Evolutionary conservation across 371 early-diverging fungal genomes (phyloP).

Genomic region (Mortierella sp.): DNA sequence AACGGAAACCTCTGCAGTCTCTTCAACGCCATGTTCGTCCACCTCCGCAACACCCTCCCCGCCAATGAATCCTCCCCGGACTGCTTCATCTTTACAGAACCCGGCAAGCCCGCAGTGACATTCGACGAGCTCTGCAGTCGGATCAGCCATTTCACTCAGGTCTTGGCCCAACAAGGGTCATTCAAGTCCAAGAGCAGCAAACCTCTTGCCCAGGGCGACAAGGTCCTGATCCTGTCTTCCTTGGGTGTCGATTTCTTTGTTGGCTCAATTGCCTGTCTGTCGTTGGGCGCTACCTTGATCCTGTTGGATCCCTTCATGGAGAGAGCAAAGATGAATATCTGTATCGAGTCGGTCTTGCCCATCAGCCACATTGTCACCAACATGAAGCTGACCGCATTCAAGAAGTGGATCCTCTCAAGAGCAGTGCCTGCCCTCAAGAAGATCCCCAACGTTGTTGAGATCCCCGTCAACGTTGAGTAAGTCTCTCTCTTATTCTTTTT

Average conservation of each 20-base stretch:
- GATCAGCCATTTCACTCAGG: conserved; percentile 49
- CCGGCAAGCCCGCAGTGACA: conserved; percentile 48
- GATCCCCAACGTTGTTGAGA: conserved; percentile 51
- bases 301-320: conserved; percentile 57
- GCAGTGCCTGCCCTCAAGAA: conserved; percentile 55
- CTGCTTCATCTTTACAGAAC: conserved; percentile 55
- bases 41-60: conserved; percentile 37
- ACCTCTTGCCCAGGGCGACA: conserved; percentile 39
- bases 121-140: conserved; percentile 56
- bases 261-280: conserved; percentile 48
- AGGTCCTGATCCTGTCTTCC: conserved; percentile 50
- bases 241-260: conserved; percentile 57
- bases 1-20: conserved; percentile 54
- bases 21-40: conserved; percentile 55
- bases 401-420: conserved; percentile 55
- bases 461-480: conserved; percentile 52
- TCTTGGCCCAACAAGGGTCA: conserved; percentile 38
- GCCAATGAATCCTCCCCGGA: conserved; percentile 46
- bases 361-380: conserved; percentile 55
- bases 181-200: conserved; percentile 21
- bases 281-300: conserved; percentile 50
- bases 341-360: conserved; percentile 55
- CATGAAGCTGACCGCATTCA: conserved; percentile 54
- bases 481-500: conserved; percentile 4
- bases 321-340: conserved; percentile 56